Evolutionary conservation across 1,284 basidiomycete genomes (phyloP).

Genomic region (Ustilago shanxiensis): DNA sequence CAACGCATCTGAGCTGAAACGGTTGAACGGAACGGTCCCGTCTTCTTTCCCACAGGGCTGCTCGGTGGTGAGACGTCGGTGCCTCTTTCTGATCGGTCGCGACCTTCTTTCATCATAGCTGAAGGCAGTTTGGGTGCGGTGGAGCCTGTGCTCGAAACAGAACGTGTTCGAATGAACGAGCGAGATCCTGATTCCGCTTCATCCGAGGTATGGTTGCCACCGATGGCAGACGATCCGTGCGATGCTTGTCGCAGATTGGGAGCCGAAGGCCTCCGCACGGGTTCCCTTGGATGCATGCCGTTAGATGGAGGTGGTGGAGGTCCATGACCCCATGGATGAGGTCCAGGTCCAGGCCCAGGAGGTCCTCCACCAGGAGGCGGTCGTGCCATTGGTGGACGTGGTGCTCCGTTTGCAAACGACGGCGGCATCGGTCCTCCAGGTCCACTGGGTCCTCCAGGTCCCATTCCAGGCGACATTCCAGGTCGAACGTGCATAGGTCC

Average conservation of each 20-base stretch:
- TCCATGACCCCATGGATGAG: constrained; percentile 16
- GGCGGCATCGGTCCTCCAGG: constrained; percentile 29
- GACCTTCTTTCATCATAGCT: constrained; percentile 58
- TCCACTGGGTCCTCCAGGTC: too few species aligned
- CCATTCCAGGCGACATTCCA: constrained; percentile 19
- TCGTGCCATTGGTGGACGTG: constrained; percentile 41
- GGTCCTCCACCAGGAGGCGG: constrained; percentile 12
- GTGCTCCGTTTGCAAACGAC: constrained; percentile 36
- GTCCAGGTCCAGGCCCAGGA: constrained; percentile 10
- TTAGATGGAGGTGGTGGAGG: constrained; percentile 26
- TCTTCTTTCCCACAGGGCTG: constrained; percentile 30
- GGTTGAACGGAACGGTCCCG: constrained; percentile 47
- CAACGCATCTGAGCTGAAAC: constrained; percentile 96
- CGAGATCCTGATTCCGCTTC: constrained; percentile 23
- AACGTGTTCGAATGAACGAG: constrained; percentile 47
- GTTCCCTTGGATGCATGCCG: constrained; percentile 34
- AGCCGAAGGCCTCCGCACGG: constrained; percentile 50
- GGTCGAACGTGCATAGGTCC: constrained; percentile 35
- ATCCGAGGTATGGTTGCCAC: constrained; percentile 38
- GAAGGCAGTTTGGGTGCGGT: constrained; percentile 58
- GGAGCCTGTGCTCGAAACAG: constrained; percentile 45
- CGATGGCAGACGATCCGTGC: constrained; percentile 27
- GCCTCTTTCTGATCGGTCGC: constrained; percentile 30
- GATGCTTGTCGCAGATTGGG: constrained; percentile 57
- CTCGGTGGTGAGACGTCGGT: constrained; percentile 45